Conservation (phyloP, 768 basidiomycete genomes). For the Leccinum uliginosum region DNA sequence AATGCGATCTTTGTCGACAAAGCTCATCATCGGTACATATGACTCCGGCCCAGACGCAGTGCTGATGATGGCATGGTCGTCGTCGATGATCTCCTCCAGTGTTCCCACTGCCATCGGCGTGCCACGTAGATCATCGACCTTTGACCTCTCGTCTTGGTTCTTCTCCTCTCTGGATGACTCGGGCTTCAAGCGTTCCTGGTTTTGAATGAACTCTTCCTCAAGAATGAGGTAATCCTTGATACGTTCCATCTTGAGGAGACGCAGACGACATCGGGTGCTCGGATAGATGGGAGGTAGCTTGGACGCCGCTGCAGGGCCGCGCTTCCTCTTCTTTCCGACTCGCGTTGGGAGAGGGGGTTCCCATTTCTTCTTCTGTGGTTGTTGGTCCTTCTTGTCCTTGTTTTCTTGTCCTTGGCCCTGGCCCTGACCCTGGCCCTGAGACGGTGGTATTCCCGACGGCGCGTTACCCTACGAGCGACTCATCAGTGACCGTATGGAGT, state of each 20-base stretch:
- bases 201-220: slow-evolving; percentile 92
- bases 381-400: slow-evolving; percentile 41
- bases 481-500: slow-evolving; percentile 3
- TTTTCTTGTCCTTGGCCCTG: slow-evolving; percentile 49
- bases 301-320: slow-evolving; percentile 85
- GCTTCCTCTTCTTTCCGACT: slow-evolving; percentile 92
- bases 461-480: slow-evolving; percentile 59
- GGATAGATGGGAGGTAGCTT: slow-evolving; percentile 93
- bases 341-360: slow-evolving; percentile 96
- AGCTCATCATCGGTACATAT: slow-evolving; percentile 96
- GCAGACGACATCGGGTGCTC: slow-evolving; percentile 91
- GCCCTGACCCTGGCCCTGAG: slow-evolving; percentile 33
- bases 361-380: slow-evolving; percentile 86
- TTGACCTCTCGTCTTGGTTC: slow-evolving; percentile 90
- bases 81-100: slow-evolving; percentile 96
- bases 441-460: slow-evolving; percentile 53
- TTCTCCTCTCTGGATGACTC: slow-evolving; percentile 88
- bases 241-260: slow-evolving; percentile 93
- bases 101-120: slow-evolving; percentile 98
- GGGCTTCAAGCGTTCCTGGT: slow-evolving; percentile 88
- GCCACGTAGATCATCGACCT: slow-evolving; percentile 91
- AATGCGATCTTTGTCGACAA: slow-evolving; percentile 95
- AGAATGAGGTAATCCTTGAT: slow-evolving; percentile 97
- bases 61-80: slow-evolving; percentile 98
- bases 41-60: slow-evolving; percentile 93